A percentile compares a stretch with the other conserved stretches of the same genome.
phyloP scores from a whole-genome alignment of 202 grass and related monocot genomes.

The Dendrocalamus latiflorus region DNA sequence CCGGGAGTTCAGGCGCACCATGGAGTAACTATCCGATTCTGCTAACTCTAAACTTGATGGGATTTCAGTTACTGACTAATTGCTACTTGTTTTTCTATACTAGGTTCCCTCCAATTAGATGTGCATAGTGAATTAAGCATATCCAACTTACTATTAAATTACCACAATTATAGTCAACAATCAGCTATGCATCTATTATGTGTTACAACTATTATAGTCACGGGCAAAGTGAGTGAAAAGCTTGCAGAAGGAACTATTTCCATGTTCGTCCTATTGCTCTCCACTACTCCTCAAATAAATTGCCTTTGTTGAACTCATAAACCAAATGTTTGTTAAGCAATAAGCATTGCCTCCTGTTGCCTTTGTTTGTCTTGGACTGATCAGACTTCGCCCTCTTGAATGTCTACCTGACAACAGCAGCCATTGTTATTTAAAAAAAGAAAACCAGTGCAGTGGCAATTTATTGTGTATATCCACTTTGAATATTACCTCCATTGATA shows the following conservation, averaged over 20 bases:
- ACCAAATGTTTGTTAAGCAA: constrained; percentile 1
- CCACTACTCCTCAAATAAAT: neutral
- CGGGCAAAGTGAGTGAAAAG: constrained; percentile 69
- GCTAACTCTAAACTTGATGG: neutral
- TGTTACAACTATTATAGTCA: neutral
- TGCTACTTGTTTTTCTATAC: neutral
- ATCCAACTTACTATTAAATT: neutral
- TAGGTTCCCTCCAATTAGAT: neutral
- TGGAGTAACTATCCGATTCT: neutral
- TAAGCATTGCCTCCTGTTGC: neutral
- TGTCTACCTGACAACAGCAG: neutral
- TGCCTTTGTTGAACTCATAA: neutral
- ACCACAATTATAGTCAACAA: neutral
- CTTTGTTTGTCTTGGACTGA: neutral
- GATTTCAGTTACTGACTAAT: neutral
- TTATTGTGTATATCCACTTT: constrained; percentile 8
- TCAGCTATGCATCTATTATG: neutral
- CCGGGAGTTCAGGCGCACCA: neutral
- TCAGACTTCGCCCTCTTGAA: neutral
- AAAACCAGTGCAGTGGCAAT: neutral
- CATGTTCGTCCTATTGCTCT: neutral
- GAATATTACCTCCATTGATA: neutral
- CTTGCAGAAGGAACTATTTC: neutral
- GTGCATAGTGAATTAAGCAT: neutral
- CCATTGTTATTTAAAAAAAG: constrained; percentile 5